A percentile compares a stretch with the other conserved stretches of the same genome.
Conservation (phyloP, 2,329 filamentous ascomycete species). For the Bimuria novae-zelandiae region DNA sequence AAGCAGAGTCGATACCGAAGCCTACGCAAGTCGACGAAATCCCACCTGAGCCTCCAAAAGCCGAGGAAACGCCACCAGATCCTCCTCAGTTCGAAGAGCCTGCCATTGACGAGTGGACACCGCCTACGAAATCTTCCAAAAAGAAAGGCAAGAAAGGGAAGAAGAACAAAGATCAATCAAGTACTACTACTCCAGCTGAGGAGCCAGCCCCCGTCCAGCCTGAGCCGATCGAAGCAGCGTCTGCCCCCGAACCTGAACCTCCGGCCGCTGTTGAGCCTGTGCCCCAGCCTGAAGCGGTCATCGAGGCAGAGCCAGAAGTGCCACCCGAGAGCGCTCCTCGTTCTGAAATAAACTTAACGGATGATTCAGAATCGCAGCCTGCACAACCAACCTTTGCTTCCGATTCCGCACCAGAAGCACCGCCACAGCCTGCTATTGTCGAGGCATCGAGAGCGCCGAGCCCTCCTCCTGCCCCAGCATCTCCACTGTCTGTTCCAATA, state of each 20-base stretch:
- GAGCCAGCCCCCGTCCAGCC: not conserved
- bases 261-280: not conserved
- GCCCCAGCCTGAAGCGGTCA: not conserved
- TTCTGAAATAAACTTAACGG: no score
- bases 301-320: not conserved
- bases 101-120: conserved; percentile 13
- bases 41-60: not conserved
- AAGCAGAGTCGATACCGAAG: conserved; percentile 8
- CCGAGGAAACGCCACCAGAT: conserved; percentile 9
- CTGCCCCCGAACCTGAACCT: not conserved
- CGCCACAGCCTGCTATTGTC: not conserved
- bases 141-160: conserved; percentile 8
- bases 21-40: conserved; percentile 7
- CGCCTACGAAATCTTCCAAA: conserved; percentile 2
- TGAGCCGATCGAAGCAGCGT: not conserved
- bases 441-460: not conserved
- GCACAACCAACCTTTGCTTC: not conserved
- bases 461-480: conserved; percentile 10
- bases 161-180: conserved; percentile 5
- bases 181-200: not conserved
- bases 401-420: not conserved
- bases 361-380: not conserved
- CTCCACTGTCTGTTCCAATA: not conserved
- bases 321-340: not conserved
- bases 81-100: conserved; percentile 12